Base-by-base conservation (phyloP, 495 filamentous ascomycete genomes). In the Gamarada debralockiae region DNA sequence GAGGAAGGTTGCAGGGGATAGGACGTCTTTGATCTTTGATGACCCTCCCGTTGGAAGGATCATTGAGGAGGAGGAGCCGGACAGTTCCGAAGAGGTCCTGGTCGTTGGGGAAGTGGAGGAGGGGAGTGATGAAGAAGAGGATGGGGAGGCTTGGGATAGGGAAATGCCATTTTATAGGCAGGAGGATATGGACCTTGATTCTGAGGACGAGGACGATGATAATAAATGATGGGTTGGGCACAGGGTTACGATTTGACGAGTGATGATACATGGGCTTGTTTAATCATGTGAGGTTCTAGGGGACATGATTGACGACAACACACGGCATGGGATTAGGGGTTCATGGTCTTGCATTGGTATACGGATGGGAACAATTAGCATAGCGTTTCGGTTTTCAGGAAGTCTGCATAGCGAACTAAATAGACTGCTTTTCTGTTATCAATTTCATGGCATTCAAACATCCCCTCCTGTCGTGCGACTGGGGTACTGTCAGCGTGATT, bases 61-160 rank as follows among this genome's bases (percentile, higher is more conserved):
- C 43, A 69, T 73, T 17, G 76, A 80, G 57, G 65, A 73, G 34
- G 75, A 78, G 37, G 76, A 78, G 8, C 74, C 75, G 14, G 73
- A 73, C 24, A 73, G 69, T 45, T 71, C 73, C 27, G 76, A 76
- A 27, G 75, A 76, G 38, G 65, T 74, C 27, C 56, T 72, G 8
- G 49, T 43, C 56, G 6, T 64, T 68, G 51, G 59, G 14, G 58
- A 53, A 44, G 58, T 62, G 39, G 60, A 61, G 13, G 51, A 51
- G 8, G 44, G 29, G 18, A 12, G 5, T 18, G 18, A 43, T 43
- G 40, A 43, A 6, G 40, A 43, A 3, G 7, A 23, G 18, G 18
- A 43, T 43, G 40, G 22, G 17, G 40, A 43, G 3, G 7, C 8
- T 3, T 15, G 40, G n/a, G 15, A 20, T 13, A 68, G 70, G 34